Evolutionary conservation across 2,329 filamentous ascomycete genomes (phyloP).

Genomic region (Aspergillus fumigatiaffinis): DNA sequence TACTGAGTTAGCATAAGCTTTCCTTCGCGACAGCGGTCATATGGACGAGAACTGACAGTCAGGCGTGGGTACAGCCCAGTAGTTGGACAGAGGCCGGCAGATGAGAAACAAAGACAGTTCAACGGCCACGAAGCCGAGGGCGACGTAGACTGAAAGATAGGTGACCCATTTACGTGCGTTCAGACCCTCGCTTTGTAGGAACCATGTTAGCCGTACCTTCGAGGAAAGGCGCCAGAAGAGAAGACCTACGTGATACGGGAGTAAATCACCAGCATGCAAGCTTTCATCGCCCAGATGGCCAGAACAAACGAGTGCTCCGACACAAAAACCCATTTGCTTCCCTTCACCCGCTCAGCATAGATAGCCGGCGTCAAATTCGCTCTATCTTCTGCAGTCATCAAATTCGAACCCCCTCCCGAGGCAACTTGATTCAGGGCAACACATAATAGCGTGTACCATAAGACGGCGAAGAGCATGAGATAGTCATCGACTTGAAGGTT

Average conservation of each 20-base stretch:
- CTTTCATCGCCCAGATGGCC: constrained; percentile 50
- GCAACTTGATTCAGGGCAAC: constrained; percentile 53
- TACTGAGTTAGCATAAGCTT: constrained; percentile 2
- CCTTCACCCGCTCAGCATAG: constrained; percentile 43
- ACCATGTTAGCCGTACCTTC: not conserved
- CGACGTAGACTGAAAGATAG: constrained; percentile 41
- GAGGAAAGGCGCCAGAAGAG: not conserved
- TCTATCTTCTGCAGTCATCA: constrained; percentile 51
- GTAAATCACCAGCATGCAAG: constrained; percentile 53
- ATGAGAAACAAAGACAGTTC: constrained; percentile 51
- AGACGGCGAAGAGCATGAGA: constrained; percentile 52
- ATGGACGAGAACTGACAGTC: constrained; percentile 23
- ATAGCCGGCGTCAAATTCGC: constrained; percentile 44
- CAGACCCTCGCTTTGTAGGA: constrained; percentile 26
- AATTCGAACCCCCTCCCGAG: constrained; percentile 54
- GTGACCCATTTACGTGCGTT: constrained; percentile 34
- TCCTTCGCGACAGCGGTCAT: too few relatives aligned
- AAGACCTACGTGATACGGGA: constrained; percentile 44
- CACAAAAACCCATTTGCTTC: constrained; percentile 61
- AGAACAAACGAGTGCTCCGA: constrained; percentile 61
- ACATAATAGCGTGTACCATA: constrained; percentile 56
- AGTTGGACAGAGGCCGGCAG: constrained; percentile 48
- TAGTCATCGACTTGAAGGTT: constrained; percentile 55
- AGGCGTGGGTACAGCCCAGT: constrained; percentile 48
- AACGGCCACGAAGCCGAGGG: constrained; percentile 45